Base-by-base conservation (phyloP, 2,329 filamentous ascomycete species). In the Cadophora gregata region DNA sequence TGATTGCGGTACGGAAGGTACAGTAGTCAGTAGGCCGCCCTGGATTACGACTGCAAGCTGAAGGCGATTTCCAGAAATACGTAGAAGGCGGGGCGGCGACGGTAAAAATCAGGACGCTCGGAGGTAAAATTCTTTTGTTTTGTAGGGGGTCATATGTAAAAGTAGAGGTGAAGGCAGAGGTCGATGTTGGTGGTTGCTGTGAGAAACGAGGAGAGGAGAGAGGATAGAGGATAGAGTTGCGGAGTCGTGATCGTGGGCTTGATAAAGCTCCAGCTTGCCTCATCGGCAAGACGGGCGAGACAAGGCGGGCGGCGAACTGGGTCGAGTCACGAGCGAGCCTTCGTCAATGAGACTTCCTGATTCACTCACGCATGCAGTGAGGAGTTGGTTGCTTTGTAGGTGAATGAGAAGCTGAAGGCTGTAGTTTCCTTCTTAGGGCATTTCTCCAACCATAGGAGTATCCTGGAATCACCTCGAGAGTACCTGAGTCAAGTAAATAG, bases 31-130 rank as follows among this genome's bases (percentile, higher is more conserved):
- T 5, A 33, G 58, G 19, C 38, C 9, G 19, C 27, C 16, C 24
- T 14, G 58, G 10, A 60, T 59, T 59, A 59, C 36, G 36, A 56
- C 53, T 12, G 6, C 53, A 33, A 51, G 53, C 19, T 56, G 53
- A 42, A 7, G 56, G 36, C 56, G 56, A 31, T 47, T 47, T 33
- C 50, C 14, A 27, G 56, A 48, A 50, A 10, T 60, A n/a, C 24
- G 16, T 50, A 19, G 58, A 60, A 60, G n/a, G 38, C 36, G 56
- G 56, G n/a, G 38, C 36, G 56, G 56, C 29, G 42, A 50, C 7
- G 19, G 21, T 21, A 21, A 45, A 21, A 45, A 47, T 47, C 38
- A 42, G 14, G 38, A 42, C 7, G 42, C 42, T 47, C 42, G 8
- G 42, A 21, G n/a, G 19, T 21, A n/a, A 47, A 12, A n/a, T n/a